Evolutionary conservation across 805 yeast species (phyloP).

Genomic region (Starmerella kuoi): DNA sequence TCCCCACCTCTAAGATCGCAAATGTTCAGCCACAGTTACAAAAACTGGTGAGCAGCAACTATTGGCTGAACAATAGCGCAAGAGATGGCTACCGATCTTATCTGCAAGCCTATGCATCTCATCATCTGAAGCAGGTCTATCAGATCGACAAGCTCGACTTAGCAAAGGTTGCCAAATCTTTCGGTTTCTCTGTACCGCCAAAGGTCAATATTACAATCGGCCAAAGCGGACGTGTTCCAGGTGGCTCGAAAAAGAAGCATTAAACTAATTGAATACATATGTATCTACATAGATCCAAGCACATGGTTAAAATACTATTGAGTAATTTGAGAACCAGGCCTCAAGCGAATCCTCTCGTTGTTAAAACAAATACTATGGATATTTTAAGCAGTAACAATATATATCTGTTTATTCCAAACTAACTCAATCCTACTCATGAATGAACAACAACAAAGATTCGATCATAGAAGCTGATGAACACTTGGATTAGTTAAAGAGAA

Average conservation of each 20-base stretch:
- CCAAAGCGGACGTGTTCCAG: conserved; percentile 48
- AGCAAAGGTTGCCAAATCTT: conserved; percentile 87
- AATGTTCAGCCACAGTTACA: conserved; percentile 90
- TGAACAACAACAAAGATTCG: no score
- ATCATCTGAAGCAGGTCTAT: conserved; percentile 89
- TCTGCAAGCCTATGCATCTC: conserved; percentile 94
- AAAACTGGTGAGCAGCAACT: conserved; percentile 80
- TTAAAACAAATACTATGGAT: no score
- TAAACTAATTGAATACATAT: neutral
- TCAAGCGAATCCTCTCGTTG: no score
- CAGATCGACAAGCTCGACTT: conserved; percentile 90
- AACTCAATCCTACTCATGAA: no score
- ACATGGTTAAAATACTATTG: no score
- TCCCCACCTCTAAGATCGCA: conserved; percentile 87
- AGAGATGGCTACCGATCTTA: conserved; percentile 96
- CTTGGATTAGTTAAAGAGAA: no score
- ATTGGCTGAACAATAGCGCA: conserved; percentile 87
- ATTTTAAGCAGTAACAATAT: no score
- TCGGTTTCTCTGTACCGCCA: conserved; percentile 87
- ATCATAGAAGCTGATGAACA: no score
- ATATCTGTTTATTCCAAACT: no score
- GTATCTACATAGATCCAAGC: no score
- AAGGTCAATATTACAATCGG: conserved; percentile 94
- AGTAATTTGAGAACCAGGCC: no score
- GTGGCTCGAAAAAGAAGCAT: conserved; percentile 2